A percentile compares a stretch with the other conserved stretches of the same genome.
Evolutionary conservation across 2,329 filamentous ascomycete species (phyloP).

Genomic region (Parafenestella ontariensis): DNA sequence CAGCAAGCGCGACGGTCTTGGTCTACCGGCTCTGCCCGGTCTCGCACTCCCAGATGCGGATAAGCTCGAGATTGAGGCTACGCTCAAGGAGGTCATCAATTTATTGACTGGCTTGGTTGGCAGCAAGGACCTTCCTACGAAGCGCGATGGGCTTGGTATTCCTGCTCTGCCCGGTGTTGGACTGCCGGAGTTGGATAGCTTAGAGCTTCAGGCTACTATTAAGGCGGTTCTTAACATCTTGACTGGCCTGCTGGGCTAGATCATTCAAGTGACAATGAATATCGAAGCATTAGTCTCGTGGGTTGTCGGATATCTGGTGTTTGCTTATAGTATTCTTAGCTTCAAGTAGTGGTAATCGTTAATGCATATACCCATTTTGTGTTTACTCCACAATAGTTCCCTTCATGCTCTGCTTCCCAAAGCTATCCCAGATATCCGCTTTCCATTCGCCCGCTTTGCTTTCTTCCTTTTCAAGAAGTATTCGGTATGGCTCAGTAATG

Average conservation of each 20-base stretch:
- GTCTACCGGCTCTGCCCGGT: not conserved
- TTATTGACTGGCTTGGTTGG: not conserved
- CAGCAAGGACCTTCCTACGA: not conserved
- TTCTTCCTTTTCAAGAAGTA: slow-evolving; percentile 25
- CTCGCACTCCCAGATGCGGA: not conserved
- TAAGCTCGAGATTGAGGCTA: slow-evolving; percentile 1
- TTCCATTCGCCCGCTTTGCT: slow-evolving; percentile 20
- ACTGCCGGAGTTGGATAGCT: not conserved
- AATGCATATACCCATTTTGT: slow-evolving; percentile 5
- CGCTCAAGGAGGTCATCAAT: slow-evolving; percentile 1
- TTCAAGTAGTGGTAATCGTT: slow-evolving; percentile 2
- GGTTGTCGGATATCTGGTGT: not conserved
- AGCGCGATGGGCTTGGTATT: slow-evolving; percentile 1
- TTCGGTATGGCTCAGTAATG: slow-evolving; percentile 39
- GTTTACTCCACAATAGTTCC: slow-evolving; percentile 35
- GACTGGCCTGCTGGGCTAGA: slow-evolving; percentile 2
- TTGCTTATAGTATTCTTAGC: not conserved
- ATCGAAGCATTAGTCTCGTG: not conserved
- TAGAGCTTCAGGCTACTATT: slow-evolving; percentile 2
- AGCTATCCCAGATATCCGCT: slow-evolving; percentile 42
- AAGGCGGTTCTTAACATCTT: slow-evolving; percentile 5
- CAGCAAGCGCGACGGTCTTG: not conserved
- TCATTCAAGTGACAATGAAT: too few species aligned
- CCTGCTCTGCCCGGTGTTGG: slow-evolving; percentile 1
- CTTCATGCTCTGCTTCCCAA: slow-evolving; percentile 42